Evolutionary conservation across 1,284 basidiomycete species (phyloP).

Genomic region (Ustilago hordei): DNA sequence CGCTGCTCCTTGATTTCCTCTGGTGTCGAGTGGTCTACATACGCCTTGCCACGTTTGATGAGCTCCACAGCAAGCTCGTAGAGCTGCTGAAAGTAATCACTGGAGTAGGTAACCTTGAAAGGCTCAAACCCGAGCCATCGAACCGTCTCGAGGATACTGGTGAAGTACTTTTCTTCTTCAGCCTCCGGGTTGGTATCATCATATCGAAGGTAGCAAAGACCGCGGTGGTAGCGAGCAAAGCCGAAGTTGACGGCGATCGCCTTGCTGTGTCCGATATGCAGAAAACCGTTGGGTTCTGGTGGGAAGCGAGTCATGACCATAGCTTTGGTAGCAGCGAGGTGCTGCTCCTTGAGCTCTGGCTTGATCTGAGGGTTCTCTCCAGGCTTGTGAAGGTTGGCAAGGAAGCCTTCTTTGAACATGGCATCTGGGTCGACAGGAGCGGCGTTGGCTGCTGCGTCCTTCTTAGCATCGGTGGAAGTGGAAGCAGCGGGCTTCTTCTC

Average conservation of each 20-base stretch:
- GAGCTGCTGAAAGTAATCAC: conserved; percentile 92
- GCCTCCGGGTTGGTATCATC: conserved; percentile 99
- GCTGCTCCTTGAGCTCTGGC: conserved; percentile 81
- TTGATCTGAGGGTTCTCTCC: conserved; percentile 93
- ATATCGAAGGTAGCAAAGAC: conserved; percentile 91
- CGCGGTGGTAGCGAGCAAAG: conserved; percentile 90
- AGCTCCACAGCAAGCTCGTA: conserved; percentile 91
- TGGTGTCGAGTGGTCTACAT: conserved; percentile 94
- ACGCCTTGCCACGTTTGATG: conserved; percentile 89
- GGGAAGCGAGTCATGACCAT: conserved; percentile 96
- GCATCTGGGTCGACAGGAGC: conserved; percentile 71
- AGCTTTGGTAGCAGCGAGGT: conserved; percentile 84
- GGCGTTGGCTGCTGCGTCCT: conserved; percentile 24
- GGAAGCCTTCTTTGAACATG: conserved; percentile 95
- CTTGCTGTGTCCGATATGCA: conserved; percentile 96
- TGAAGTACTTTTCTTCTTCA: conserved; percentile 95
- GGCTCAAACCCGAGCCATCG: conserved; percentile 98
- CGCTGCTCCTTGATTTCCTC: conserved; percentile 91
- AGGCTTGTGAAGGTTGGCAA: conserved; percentile 90
- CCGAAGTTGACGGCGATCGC: conserved; percentile 99
- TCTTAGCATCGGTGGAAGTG: conserved; percentile 38
- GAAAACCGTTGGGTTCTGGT: conserved; percentile 96
- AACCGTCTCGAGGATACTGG: conserved; percentile 93
- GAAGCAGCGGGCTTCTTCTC: conserved; percentile 70
- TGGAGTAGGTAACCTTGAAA: conserved; percentile 99